Evolutionary conservation across 176 grass and related monocot species (phyloP).

Genomic region (Carex kokanica): DNA sequence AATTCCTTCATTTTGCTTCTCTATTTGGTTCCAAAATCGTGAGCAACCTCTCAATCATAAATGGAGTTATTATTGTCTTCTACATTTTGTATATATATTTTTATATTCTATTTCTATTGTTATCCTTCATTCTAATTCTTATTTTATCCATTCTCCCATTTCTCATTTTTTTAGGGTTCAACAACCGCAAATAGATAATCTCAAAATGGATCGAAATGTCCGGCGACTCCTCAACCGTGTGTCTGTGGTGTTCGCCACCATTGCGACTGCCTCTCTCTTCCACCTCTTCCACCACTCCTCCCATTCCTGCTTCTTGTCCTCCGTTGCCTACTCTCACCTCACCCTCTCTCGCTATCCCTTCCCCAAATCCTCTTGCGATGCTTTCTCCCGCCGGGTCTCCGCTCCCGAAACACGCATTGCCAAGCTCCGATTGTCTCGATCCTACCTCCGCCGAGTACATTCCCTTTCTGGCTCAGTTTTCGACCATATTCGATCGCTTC

Average conservation of each 20-base stretch:
- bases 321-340: background rate
- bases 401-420: slow-evolving; percentile 44
- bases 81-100: too few relatives aligned
- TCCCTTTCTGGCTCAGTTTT: slow-evolving; percentile 26
- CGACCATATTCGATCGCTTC: slow-evolving; percentile 16
- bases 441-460: slow-evolving; percentile 29
- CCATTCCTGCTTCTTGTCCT: slow-evolving; percentile 29
- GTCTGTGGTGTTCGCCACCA: slow-evolving; percentile 44
- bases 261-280: slow-evolving; percentile 66
- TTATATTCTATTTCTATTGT: too few relatives aligned
- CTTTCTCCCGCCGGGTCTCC: slow-evolving; percentile 51
- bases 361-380: slow-evolving; percentile 68
- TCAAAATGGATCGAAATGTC: slow-evolving; percentile 55
- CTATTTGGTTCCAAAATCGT: too few relatives aligned
- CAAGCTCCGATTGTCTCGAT: slow-evolving; percentile 50
- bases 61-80: too few relatives aligned
- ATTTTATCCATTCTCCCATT: too few relatives aligned
- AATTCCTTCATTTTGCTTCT: too few relatives aligned
- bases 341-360: slow-evolving; percentile 36
- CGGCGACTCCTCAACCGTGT: slow-evolving; percentile 75
- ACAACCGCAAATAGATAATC: background rate
- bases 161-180: too few relatives aligned
- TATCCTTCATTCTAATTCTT: too few relatives aligned
- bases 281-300: slow-evolving; percentile 48
- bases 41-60: too few relatives aligned